Evolutionary conservation across 768 basidiomycete species (phyloP).

Genomic region (Xerocomellus amylosporus): DNA sequence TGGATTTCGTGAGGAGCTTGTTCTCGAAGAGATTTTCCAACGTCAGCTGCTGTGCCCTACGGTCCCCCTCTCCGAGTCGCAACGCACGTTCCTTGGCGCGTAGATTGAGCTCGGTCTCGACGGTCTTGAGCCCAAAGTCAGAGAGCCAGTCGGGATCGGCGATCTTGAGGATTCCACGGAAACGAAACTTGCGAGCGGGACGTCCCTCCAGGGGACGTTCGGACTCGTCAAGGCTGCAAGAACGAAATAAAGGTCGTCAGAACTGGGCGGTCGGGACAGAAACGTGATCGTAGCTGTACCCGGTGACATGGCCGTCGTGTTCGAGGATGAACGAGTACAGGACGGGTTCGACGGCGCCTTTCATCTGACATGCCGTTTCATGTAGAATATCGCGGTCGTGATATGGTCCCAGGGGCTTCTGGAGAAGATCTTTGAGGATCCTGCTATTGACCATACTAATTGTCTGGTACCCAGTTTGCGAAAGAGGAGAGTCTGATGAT

Average conservation of each 20-base stretch:
- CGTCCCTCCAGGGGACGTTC: conserved; percentile 37
- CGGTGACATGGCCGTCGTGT: conserved; percentile 21
- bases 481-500: neutral
- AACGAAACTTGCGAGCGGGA: conserved; percentile 35
- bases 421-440: conserved; percentile 24
- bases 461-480: neutral
- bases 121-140: conserved; percentile 36
- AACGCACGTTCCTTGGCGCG: conserved; percentile 35
- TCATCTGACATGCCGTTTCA: conserved; percentile 17
- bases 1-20: conserved; percentile 13
- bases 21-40: conserved; percentile 35
- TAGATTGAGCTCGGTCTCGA: conserved; percentile 45
- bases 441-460: conserved; percentile 17
- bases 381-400: conserved; percentile 25
- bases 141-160: conserved; percentile 49
- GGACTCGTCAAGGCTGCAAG: conserved; percentile 45
- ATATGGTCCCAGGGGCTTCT: conserved; percentile 31
- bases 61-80: conserved; percentile 13
- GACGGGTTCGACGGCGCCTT: conserved; percentile 11
- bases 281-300: conserved; percentile 17
- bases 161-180: conserved; percentile 53
- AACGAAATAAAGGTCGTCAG: neutral
- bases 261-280: neutral
- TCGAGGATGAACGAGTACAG: conserved; percentile 33
- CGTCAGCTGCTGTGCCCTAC: conserved; percentile 30